Conservation (phyloP, 2,329 filamentous ascomycete species). For the Ceratocystis cacaofunesta region DNA sequence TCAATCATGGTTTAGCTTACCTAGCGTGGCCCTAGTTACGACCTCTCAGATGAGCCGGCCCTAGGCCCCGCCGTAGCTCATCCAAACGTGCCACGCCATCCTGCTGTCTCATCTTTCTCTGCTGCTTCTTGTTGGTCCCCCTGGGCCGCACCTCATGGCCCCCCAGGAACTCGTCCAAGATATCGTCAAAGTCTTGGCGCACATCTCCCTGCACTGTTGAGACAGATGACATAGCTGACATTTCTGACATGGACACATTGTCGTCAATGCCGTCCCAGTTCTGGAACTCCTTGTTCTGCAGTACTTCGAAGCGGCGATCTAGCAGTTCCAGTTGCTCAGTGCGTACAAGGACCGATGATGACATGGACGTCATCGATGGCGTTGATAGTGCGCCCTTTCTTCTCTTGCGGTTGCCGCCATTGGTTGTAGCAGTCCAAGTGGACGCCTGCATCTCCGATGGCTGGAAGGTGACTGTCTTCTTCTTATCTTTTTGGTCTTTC, state of each 20-base stretch:
- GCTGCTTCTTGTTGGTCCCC: slow-evolving; percentile 56
- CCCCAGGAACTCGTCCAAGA: slow-evolving; percentile 86
- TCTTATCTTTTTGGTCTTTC: slow-evolving; percentile 48
- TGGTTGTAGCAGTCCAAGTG: slow-evolving; percentile 59
- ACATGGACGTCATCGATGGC: slow-evolving; percentile 81
- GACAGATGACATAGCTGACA: slow-evolving; percentile 46
- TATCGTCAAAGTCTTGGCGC: slow-evolving; percentile 67
- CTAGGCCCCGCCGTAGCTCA: slow-evolving; percentile 68
- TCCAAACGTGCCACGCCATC: slow-evolving; percentile 80
- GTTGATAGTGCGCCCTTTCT: slow-evolving; percentile 86
- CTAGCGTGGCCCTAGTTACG: slow-evolving; percentile 6
- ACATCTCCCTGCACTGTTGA: slow-evolving; percentile 55
- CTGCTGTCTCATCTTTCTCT: slow-evolving; percentile 68
- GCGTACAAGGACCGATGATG: slow-evolving; percentile 68
- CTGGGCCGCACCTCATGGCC: slow-evolving; percentile 31
- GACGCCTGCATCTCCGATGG: slow-evolving; percentile 55
- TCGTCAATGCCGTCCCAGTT: slow-evolving; percentile 26
- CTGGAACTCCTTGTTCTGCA: slow-evolving; percentile 59
- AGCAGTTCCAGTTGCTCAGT: slow-evolving; percentile 77
- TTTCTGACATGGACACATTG: slow-evolving; percentile 36
- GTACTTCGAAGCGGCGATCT: slow-evolving; percentile 80
- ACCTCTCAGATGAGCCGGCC: slow-evolving; percentile 50
- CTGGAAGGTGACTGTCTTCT: slow-evolving; percentile 23
- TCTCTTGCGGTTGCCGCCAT: slow-evolving; percentile 77
- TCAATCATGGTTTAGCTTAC: not conserved